These are phyloP conservation scores for Penicillium sp. DNA, from an alignment of 2,329 filamentous ascomycete species.

Conservation along the genomic window DNA sequence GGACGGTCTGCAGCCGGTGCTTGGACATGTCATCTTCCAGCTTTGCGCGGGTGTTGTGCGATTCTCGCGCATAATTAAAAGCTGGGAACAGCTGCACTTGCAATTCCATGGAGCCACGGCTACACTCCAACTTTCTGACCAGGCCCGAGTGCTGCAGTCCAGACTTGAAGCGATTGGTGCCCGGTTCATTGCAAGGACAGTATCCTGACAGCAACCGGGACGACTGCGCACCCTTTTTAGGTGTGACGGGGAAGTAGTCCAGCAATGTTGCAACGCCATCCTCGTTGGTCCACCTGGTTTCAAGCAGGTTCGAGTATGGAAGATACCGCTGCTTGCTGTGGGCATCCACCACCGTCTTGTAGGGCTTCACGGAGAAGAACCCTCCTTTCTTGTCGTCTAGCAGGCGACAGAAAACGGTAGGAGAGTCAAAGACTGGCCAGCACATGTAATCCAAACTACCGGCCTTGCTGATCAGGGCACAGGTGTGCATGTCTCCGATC, in stretches of 20 bases:
- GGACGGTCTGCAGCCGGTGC: constrained; percentile 58
- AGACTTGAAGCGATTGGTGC: constrained; percentile 53
- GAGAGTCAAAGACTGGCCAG: constrained; percentile 79
- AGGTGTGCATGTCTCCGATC: constrained; percentile 78
- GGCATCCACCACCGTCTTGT: constrained; percentile 47
- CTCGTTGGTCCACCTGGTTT: constrained; percentile 75
- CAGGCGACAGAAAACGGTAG: constrained; percentile 71
- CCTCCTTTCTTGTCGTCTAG: constrained; percentile 74
- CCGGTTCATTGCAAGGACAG: constrained; percentile 35
- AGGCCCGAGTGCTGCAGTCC: constrained; percentile 50
- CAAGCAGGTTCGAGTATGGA: constrained; percentile 71
- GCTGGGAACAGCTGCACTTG: constrained; percentile 71
- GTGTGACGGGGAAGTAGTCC: constrained; percentile 74
- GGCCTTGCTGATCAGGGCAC: constrained; percentile 71
- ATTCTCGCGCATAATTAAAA: constrained; percentile 67
- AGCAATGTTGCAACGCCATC: constrained; percentile 71
- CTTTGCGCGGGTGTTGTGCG: constrained; percentile 49
- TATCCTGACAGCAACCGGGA: constrained; percentile 34
- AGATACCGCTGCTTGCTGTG: constrained; percentile 78
- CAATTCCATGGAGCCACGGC: constrained; percentile 64
- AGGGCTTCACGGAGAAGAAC: constrained; percentile 63
- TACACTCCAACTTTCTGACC: constrained; percentile 69
- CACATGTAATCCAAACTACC: constrained; percentile 77
- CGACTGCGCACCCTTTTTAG: constrained; percentile 51
- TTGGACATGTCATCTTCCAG: constrained; percentile 39